phyloP scores from a whole-genome alignment of 2,329 filamentous ascomycete species.

The Metarhizium album region DNA sequence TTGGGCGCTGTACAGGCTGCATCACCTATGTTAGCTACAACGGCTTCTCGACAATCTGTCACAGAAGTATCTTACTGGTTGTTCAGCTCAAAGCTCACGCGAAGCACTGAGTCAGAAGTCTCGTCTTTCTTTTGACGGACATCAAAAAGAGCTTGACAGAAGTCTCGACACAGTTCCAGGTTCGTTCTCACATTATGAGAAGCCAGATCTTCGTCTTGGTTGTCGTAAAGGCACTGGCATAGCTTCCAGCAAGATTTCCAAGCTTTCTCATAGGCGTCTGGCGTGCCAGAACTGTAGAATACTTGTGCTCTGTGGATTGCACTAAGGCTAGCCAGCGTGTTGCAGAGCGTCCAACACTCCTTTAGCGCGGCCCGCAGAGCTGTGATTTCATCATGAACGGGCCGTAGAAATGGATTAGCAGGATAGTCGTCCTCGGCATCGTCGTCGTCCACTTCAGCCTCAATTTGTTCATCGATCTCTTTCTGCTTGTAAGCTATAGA shows the following conservation, averaged over 20 bases:
- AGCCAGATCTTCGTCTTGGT: slow-evolving; percentile 58
- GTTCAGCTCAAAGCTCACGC: slow-evolving; percentile 90
- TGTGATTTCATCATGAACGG: slow-evolving; percentile 48
- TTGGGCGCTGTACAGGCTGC: slow-evolving; percentile 76
- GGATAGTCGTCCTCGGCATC: slow-evolving; percentile 37
- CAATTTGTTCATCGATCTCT: slow-evolving; percentile 47
- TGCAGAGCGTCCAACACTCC: slow-evolving; percentile 91
- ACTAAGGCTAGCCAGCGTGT: slow-evolving; percentile 76
- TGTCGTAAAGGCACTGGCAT: slow-evolving; percentile 81
- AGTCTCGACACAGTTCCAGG: slow-evolving; percentile 79
- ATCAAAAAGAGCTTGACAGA: slow-evolving; percentile 86
- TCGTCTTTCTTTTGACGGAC: slow-evolving; percentile 70
- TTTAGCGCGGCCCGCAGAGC: slow-evolving; percentile 67
- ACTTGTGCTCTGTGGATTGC: slow-evolving; percentile 72
- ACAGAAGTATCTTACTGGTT: slow-evolving; percentile 54
- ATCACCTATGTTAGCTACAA: slow-evolving; percentile 13
- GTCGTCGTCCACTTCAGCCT: slow-evolving; percentile 43
- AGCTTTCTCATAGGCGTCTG: slow-evolving; percentile 72
- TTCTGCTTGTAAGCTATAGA: background rate
- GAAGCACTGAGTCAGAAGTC: slow-evolving; percentile 70
- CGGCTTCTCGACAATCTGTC: background rate
- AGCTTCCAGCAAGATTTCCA: slow-evolving; percentile 94
- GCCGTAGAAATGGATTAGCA: slow-evolving; percentile 27
- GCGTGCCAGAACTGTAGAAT: slow-evolving; percentile 63
- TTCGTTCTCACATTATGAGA: slow-evolving; percentile 60